These are phyloP conservation scores for Malus hybrid DNA, from an alignment of 331 rosid genomes.

Conservation along the genomic window DNA sequence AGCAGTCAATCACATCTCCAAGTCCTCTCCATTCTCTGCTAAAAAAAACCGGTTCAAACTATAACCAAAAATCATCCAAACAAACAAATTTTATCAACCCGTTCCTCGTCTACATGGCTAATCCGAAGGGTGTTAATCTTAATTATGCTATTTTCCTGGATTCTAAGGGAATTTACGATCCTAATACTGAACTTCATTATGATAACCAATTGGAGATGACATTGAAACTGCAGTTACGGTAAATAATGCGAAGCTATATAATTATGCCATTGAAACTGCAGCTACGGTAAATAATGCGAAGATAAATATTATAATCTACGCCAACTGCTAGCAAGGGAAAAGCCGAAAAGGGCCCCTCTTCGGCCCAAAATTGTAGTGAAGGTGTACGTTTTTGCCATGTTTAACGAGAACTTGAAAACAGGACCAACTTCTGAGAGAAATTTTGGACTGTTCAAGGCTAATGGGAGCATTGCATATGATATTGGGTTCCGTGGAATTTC, in stretches of 20 bases:
- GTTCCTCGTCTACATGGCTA: slow-evolving; percentile 44
- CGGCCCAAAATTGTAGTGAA: slow-evolving; percentile 62
- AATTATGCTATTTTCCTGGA: slow-evolving; percentile 82
- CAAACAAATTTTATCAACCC: slow-evolving; percentile 13
- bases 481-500: slow-evolving; percentile 74
- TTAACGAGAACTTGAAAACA: slow-evolving; percentile 53
- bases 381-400: slow-evolving; percentile 66
- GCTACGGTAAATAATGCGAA: slow-evolving; percentile 62
- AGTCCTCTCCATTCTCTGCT: too few relatives aligned
- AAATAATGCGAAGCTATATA: slow-evolving; percentile 55
- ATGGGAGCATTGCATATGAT: slow-evolving; percentile 66
- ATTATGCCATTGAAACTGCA: slow-evolving; percentile 42
- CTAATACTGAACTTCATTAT: slow-evolving; percentile 52
- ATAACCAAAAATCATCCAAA: too few relatives aligned
- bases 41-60: too few relatives aligned
- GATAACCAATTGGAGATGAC: slow-evolving; percentile 35
- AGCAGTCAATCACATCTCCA: too few relatives aligned
- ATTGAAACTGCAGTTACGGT: slow-evolving; percentile 54
- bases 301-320: slow-evolving; percentile 70
- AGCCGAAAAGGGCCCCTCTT: slow-evolving; percentile 56
- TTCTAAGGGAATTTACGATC: slow-evolving; percentile 55
- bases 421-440: slow-evolving; percentile 78
- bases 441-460: slow-evolving; percentile 70
- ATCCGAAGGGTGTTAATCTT: slow-evolving; percentile 59
- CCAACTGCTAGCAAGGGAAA: slow-evolving; percentile 62